Conservation (phyloP, 2,329 filamentous ascomycete species). For the Penicillium hesseltinei region DNA sequence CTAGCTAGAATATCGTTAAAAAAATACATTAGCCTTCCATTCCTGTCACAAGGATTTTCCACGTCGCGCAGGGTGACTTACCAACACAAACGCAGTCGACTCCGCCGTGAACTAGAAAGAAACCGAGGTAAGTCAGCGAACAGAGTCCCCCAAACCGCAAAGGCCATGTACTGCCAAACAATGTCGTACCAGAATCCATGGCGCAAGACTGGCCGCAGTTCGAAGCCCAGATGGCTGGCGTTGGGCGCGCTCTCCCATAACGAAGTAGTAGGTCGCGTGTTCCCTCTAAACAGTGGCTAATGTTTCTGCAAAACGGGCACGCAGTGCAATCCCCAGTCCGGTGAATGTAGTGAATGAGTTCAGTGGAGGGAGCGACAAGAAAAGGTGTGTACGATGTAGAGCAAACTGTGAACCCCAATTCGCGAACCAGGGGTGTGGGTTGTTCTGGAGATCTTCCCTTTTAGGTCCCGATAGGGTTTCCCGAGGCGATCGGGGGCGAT, state of each 20-base stretch:
- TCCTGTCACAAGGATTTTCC: neutral
- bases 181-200: slow-evolving; percentile 42
- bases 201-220: slow-evolving; percentile 32
- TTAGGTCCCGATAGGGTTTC: neutral
- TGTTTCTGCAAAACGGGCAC: slow-evolving; percentile 9
- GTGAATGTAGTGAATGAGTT: neutral
- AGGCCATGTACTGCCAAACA: neutral
- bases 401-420: neutral
- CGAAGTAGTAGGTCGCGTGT: slow-evolving; percentile 8
- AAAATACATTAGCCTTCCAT: slow-evolving; percentile 12
- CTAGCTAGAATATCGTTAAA: slow-evolving; percentile 56
- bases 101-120: slow-evolving; percentile 42
- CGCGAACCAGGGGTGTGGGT: slow-evolving; percentile 5
- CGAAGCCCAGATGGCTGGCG: slow-evolving; percentile 35
- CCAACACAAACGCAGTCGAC: slow-evolving; percentile 45
- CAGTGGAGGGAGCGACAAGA: neutral
- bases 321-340: neutral
- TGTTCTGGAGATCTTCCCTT: neutral
- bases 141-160: neutral
- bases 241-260: slow-evolving; percentile 36
- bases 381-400: neutral
- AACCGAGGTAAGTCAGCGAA: slow-evolving; percentile 10
- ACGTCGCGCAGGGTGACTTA: slow-evolving; percentile 25
- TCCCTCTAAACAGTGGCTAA: slow-evolving; percentile 11
- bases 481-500: slow-evolving; percentile 3